Base-by-base conservation (phyloP, 2,329 filamentous ascomycete genomes). In the Kalmusia sp. region DNA sequence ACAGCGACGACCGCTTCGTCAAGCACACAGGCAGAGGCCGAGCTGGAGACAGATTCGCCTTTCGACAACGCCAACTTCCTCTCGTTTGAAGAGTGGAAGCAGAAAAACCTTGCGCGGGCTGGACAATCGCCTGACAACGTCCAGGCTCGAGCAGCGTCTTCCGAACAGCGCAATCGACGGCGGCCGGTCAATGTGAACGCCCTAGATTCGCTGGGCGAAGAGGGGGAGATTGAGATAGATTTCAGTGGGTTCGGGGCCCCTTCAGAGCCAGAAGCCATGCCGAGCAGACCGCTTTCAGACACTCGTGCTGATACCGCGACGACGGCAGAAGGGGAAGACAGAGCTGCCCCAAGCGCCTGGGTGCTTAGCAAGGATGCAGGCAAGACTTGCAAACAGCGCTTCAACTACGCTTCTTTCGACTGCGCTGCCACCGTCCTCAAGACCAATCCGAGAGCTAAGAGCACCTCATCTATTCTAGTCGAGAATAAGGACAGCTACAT, bases 401-500 rank as follows among this genome's bases (percentile, higher is more conserved):
- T 96, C 75, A 98, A 96, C 49, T 99, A 96, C 76, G 92, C 95
- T 6, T 98, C 93, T 1, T 98, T 98, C 68, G 95, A 99, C 73
- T 96, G 92, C 55, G 95, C 95, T 9, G 95, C 95, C 11, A 97
- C 92, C 0, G 86, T 98, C 24, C 81, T 96, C 57, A 98, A 98
- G 78, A 91, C 91, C 2, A 96, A 96, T 68, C 81, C 85, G 3
- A 88, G 93, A 57, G 90, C 91, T 50, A 96, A 95, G 73, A 96
- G 95, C 57, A 83, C 92, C 14, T 96, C 92, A 54, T 88, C 93
- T 12, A 89, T 99, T 12, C 77, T 99, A 35, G 87, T 96, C 35
- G 95, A 99, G 79, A 97, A 97, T 77, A 98, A 98, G 77, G 95
- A 99, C 76, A 93, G 91, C 60, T 99, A 99, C 75, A 96, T 99